A percentile compares a stretch with the other conserved stretches of the same genome.
Evolutionary conservation across 2,329 filamentous ascomycete genomes (phyloP).

Genomic region (Claviceps sp.): DNA sequence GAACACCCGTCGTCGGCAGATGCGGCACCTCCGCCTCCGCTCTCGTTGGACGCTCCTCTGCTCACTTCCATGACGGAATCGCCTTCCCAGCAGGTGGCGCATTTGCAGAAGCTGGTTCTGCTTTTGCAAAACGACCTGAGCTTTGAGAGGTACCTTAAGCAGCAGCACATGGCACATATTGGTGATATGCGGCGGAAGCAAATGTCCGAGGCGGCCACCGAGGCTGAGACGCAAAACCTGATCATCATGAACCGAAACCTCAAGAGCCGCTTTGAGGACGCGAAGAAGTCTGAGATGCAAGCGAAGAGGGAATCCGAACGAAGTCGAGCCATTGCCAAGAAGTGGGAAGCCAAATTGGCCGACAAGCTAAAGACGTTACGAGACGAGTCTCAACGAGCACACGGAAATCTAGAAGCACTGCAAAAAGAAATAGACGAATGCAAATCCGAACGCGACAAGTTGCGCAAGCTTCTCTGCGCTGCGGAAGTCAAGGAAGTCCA

Average conservation of each 20-base stretch:
- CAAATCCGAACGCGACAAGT: constrained; percentile 46
- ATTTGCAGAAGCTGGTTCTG: constrained; percentile 61
- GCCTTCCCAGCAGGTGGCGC: constrained; percentile 28
- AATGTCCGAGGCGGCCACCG: constrained; percentile 61
- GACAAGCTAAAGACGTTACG: constrained; percentile 51
- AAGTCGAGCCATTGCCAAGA: constrained; percentile 59
- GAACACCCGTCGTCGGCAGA: constrained; percentile 6
- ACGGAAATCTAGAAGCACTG: constrained; percentile 41
- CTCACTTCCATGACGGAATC: constrained; percentile 20
- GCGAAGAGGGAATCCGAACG: constrained; percentile 60
- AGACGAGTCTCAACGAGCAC: constrained; percentile 57
- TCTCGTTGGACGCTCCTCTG: constrained; percentile 14
- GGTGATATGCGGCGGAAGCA: constrained; percentile 63
- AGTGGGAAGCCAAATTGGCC: constrained; percentile 61
- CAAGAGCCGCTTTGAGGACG: constrained; percentile 59
- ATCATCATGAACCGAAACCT: constrained; percentile 63
- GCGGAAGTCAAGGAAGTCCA: constrained; percentile 56
- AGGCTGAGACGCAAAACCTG: constrained; percentile 71
- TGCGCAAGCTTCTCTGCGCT: constrained; percentile 52
- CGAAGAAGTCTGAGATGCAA: constrained; percentile 55
- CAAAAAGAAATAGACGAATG: constrained; percentile 44
- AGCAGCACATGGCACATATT: constrained; percentile 72
- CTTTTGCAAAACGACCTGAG: constrained; percentile 67
- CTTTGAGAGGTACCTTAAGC: constrained; percentile 72
- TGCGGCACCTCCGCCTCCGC: constrained; percentile 13